These are phyloP conservation scores for Penicillium expansum DNA, from an alignment of 2,329 filamentous ascomycete genomes.

Conservation along the genomic window DNA sequence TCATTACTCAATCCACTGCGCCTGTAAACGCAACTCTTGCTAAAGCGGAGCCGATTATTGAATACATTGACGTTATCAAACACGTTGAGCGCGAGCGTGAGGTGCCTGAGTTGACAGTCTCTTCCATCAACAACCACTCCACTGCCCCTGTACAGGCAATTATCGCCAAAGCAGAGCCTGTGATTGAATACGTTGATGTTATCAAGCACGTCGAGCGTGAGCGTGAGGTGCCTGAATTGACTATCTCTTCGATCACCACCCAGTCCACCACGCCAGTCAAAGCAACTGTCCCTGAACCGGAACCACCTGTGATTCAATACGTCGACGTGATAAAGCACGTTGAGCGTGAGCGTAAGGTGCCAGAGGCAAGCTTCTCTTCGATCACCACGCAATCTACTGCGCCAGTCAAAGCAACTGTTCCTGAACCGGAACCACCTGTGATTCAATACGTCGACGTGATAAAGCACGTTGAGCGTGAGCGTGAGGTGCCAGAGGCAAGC, in stretches of 20 bases:
- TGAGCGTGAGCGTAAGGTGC: slow-evolving; percentile 8
- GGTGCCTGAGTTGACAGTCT: slow-evolving; percentile 27
- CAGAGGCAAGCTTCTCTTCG: slow-evolving; percentile 28
- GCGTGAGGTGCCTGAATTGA: slow-evolving; percentile 17
- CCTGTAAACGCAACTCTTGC: slow-evolving; percentile 24
- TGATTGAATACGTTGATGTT: slow-evolving; percentile 7
- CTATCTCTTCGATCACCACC: slow-evolving; percentile 31
- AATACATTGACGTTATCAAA: slow-evolving; percentile 8
- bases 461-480: slow-evolving; percentile 10
- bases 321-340: slow-evolving; percentile 6
- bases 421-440: slow-evolving; percentile 16
- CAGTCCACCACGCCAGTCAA: slow-evolving; percentile 26
- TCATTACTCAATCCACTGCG: slow-evolving; percentile 30
- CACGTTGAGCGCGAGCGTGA: slow-evolving; percentile 15
- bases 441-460: slow-evolving; percentile 2
- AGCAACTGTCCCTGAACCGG: slow-evolving; percentile 18
- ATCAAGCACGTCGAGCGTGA: slow-evolving; percentile 7
- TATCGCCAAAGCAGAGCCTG: slow-evolving; percentile 18
- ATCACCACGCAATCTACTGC: slow-evolving; percentile 29
- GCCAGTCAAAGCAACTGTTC: slow-evolving; percentile 21
- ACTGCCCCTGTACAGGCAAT: slow-evolving; percentile 32
- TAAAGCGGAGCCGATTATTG: slow-evolving; percentile 15
- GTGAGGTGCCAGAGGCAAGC: slow-evolving; percentile 17
- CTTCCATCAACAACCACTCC: slow-evolving; percentile 25
- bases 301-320: slow-evolving; percentile 10